Base-by-base conservation (phyloP, 768 basidiomycete species). In the Gautieria morchelliformis region DNA sequence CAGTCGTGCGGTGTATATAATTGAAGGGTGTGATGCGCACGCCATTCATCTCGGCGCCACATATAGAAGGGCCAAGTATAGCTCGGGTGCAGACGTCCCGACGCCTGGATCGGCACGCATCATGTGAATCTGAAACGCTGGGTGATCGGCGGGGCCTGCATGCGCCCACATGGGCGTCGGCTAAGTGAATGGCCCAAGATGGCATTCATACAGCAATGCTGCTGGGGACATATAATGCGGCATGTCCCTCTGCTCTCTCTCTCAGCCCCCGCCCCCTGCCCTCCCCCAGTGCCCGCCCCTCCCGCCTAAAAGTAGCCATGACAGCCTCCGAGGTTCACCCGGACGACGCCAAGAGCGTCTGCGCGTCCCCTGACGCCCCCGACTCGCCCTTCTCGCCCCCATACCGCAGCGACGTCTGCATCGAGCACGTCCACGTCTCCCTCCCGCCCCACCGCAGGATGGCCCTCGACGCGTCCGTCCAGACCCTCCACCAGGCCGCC, bases 351-450 rank as follows among this genome's bases (percentile, higher is more conserved):
- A 44, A 22, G 42, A 44, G 42, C 32, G 27, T 20, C 54, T 10
- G 10, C 44, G 42, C 17, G 4, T 49, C 48, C 14, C n/a, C 22
- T 17, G 48, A 10, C 1, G 3, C 22, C n/a, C 48, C 22, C 12
- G 54, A 56, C 4, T 56, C 54, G 7, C 54, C 54, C 17, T 56
- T 56, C 41, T 17, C 41, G 7, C 54, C 54, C 1, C 54, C 54
- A 24, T 56, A 56, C 32, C 54, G 54, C 54, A 44, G 27, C 12
- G 42, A 56, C 20, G 3, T 44, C 1, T 56, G 44, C 30, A 33
- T 40, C 27, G 54, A 56, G 39, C 54, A 45, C 44, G 15, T 10
- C 1, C n/a, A 35, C 19, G 37, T 56, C 42, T 14, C 5, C 14
- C 46, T 56, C 17, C n/a, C 6, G 8, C n/a, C 30, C 10, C 27